Evolutionary conservation across 2,329 filamentous ascomycete species (phyloP).

Genomic region (Xylariaceae sp.): DNA sequence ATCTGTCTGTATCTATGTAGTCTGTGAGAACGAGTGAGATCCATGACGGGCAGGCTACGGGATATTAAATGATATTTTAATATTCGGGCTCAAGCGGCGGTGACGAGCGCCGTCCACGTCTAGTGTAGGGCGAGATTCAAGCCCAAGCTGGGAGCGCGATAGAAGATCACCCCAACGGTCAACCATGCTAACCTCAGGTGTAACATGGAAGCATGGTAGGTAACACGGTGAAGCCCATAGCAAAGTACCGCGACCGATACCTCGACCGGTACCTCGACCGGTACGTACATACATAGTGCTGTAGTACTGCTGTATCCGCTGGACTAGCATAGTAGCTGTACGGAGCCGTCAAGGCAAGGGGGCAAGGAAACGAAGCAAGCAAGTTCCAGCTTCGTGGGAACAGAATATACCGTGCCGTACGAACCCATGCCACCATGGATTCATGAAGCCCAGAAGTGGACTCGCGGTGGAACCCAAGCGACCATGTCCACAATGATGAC

Average conservation of each 20-base stretch:
- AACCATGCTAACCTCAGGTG: constrained; percentile 27
- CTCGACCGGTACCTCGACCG: too few relatives aligned
- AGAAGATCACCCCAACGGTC: constrained; percentile 26
- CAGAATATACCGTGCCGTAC: constrained; percentile 17
- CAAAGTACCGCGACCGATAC: too few relatives aligned
- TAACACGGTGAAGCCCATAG: constrained; percentile 30
- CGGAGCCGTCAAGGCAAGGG: constrained; percentile 26
- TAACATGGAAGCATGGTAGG: constrained; percentile 17
- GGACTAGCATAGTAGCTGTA: too few relatives aligned
- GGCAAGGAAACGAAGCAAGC: too few relatives aligned
- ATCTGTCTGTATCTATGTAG: too few relatives aligned
- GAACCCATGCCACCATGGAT: constrained; percentile 15
- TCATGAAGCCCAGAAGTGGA: constrained; percentile 26
- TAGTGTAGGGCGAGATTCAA: constrained; percentile 26
- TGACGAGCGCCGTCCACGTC: constrained; percentile 24
- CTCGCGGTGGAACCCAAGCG: constrained; percentile 23
- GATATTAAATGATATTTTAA: constrained; percentile 33
- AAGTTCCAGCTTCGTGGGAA: constrained; percentile 27
- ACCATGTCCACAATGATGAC: constrained; percentile 13
- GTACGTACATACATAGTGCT: constrained; percentile 13
- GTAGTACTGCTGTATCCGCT: too few relatives aligned
- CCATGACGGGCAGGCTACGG: constrained; percentile 25
- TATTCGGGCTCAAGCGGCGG: constrained; percentile 28
- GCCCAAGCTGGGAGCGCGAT: constrained; percentile 24
- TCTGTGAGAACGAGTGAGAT: constrained; percentile 10